Evolutionary conservation across 352 stramenopile species (phyloP), one percentile per base, ranked within the genome.

Genomic region (Phytophthora melonis): DNA sequence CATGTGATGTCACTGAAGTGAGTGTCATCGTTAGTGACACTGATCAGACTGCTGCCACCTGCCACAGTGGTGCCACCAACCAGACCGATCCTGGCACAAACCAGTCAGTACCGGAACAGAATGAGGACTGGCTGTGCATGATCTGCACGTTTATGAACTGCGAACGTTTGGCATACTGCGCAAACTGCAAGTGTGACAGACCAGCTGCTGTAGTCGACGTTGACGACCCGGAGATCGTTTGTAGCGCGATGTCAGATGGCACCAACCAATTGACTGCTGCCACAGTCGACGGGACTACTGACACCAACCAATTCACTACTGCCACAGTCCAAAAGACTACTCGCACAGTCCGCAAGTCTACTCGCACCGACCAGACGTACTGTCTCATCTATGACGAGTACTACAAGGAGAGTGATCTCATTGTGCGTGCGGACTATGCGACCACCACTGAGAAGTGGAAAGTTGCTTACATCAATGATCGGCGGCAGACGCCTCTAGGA

Each of bases 381-480:
- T 59, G 27, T 5, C 27, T 6, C 0, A 66, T 66, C 21, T 58
- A 66, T 14, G 60, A 14, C 4, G 19, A 58, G n/a, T 52, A 58
- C 39, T 66, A 58, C n/a, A 45, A 2, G 3, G 6, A 32, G 47
- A 13, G 21, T 3, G 7, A 54, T 3, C 9, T 59, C 10, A 66
- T 47, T 8, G 60, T 66, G 4, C 21, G 6, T 14, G 5, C 3
- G n/a, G 32, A 66, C 10, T 58, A 53, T 18, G 60, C 60, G 1
- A 58, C 47, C 3, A 66, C 60, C 1, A 52, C 16, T 10, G 14
- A 58, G 60, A 39, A n/a, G 11, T 66, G 60, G 60, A 3, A n/a
- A 7, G 47, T 58, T n/a, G 47, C 47, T 10, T 14, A 49, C 10
- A 58, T 66, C 19, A 58, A 45, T 52, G 30, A 49, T n/a, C 27